Conservation (phyloP, 1,284 basidiomycete genomes). For the Cronartium quercuum region DNA sequence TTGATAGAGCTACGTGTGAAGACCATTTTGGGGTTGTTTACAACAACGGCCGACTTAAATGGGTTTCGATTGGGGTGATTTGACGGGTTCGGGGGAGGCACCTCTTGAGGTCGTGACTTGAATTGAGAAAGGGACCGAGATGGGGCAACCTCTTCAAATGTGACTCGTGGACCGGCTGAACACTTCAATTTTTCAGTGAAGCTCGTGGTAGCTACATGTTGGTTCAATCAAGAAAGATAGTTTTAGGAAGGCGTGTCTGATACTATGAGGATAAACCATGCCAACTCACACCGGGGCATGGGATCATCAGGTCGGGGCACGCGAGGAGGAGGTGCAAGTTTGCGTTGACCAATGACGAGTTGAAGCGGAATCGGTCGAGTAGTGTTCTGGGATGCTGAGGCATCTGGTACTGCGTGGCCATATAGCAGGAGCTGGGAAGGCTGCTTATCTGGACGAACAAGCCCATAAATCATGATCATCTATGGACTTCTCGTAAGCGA, state of each 20-base stretch:
- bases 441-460: conserved; percentile 1
- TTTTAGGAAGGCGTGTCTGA: neutral
- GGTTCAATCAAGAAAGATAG: neutral
- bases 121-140: neutral
- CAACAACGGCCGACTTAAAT: neutral
- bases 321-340: neutral
- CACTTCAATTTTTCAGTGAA: conserved; percentile 7
- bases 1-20: conserved; percentile 4
- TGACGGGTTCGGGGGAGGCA: neutral
- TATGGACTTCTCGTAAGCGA: neutral
- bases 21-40: neutral
- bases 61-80: neutral
- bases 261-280: neutral
- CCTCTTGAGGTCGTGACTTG: neutral
- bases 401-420: conserved; percentile 9
- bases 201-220: neutral
- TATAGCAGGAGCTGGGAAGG: conserved; percentile 20
- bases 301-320: conserved; percentile 39
- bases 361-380: conserved; percentile 8
- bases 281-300: conserved; percentile 31
- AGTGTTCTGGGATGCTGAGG: conserved; percentile 11
- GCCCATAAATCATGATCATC: neutral
- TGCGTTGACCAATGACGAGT: conserved; percentile 26
- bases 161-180: neutral
- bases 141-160: neutral